phyloP scores from a whole-genome alignment of 2,329 filamentous ascomycete species.

The Apiospora sp. region DNA sequence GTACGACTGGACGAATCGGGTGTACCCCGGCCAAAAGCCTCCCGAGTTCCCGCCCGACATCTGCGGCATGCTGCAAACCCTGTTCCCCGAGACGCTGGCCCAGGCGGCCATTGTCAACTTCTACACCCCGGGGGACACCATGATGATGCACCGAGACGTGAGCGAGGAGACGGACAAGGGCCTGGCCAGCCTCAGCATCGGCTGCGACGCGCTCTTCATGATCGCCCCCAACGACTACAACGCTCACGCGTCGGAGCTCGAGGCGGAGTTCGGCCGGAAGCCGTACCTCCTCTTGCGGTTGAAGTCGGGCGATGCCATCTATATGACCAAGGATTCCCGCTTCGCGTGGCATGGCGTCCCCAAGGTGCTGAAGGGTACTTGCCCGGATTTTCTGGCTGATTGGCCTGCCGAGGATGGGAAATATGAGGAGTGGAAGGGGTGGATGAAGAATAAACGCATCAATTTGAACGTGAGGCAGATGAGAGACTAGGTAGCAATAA shows the following conservation, averaged over 20 bases:
- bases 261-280: slow-evolving; percentile 45
- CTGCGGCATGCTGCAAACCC: slow-evolving; percentile 66
- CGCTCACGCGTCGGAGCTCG: slow-evolving; percentile 34
- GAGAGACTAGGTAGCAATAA: slow-evolving; percentile 46
- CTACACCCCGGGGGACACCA: slow-evolving; percentile 88
- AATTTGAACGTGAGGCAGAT: slow-evolving; percentile 96
- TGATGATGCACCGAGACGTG: slow-evolving; percentile 93
- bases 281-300: slow-evolving; percentile 70
- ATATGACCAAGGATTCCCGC: slow-evolving; percentile 83
- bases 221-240: slow-evolving; percentile 68
- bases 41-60: slow-evolving; percentile 81
- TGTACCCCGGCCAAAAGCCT: slow-evolving; percentile 74
- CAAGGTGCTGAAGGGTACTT: slow-evolving; percentile 81
- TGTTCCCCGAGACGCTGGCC: slow-evolving; percentile 81
- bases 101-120: slow-evolving; percentile 95
- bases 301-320: slow-evolving; percentile 85
- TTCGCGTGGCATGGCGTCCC: slow-evolving; percentile 97
- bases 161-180: slow-evolving; percentile 83
- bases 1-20: slow-evolving; percentile 92
- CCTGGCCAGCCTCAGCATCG: slow-evolving; percentile 85
- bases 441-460: slow-evolving; percentile 88
- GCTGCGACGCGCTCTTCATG: slow-evolving; percentile 90
- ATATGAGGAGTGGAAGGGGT: slow-evolving; percentile 78
- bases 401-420: slow-evolving; percentile 73
- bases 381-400: slow-evolving; percentile 74